These are phyloP conservation scores for Pyrus communis DNA, from an alignment of 306 rosid species.

Conservation along the genomic window DNA sequence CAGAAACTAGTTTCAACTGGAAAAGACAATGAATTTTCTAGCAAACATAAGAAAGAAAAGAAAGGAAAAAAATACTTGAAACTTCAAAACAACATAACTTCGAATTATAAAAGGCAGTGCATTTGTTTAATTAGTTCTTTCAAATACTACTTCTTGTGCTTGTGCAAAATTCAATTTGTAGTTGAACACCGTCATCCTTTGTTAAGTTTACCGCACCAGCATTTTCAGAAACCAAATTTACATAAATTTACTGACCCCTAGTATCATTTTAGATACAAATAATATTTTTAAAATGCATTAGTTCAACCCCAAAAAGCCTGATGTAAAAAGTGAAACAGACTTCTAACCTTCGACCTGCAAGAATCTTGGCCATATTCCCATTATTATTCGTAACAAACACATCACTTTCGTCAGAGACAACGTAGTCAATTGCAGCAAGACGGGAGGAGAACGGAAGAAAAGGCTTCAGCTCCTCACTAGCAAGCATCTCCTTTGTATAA, in stretches of 20 bases:
- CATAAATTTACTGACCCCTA: not conserved
- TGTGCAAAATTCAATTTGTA: not conserved
- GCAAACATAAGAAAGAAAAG: not conserved
- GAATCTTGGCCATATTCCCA: conserved; percentile 98
- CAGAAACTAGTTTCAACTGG: not conserved
- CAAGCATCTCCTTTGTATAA: conserved; percentile 94
- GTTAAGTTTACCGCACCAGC: not conserved
- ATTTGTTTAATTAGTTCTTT: not conserved
- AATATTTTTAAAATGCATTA: not conserved
- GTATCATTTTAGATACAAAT: not conserved
- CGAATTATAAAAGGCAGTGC: not conserved
- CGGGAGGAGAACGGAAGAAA: conserved; percentile 88
- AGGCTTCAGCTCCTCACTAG: conserved; percentile 68
- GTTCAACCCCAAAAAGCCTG: not conserved
- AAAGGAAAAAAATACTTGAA: not conserved
- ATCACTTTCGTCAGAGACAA: conserved; percentile 89
- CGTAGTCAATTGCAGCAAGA: conserved; percentile 93
- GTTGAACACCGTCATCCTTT: not conserved
- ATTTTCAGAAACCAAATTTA: not conserved
- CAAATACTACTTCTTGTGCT: not conserved
- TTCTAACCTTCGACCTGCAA: conserved; percentile 88
- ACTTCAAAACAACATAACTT: not conserved
- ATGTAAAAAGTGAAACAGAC: not conserved
- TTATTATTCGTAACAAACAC: conserved; percentile 95
- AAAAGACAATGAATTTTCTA: not conserved